A percentile compares a stretch with the other conserved stretches of the same genome.
phyloP scores from a whole-genome alignment of 2,329 filamentous ascomycete species.

The Diaporthe eres region DNA sequence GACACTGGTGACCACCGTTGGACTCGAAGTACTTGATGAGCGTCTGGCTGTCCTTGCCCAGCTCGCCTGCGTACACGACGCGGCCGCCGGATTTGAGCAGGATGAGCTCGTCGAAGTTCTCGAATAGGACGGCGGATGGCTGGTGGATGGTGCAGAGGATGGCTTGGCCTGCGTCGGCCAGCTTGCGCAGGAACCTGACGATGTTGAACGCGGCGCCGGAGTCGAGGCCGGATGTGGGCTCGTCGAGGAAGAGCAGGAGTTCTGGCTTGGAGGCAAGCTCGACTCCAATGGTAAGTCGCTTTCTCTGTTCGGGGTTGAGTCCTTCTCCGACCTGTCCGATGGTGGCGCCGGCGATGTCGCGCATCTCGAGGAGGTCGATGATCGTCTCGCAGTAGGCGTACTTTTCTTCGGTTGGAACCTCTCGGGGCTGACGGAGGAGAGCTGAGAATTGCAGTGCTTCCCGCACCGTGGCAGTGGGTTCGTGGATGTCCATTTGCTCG shows the following conservation, averaged over 20 bases:
- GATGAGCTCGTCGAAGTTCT: slow-evolving; percentile 65
- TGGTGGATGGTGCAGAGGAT: slow-evolving; percentile 62
- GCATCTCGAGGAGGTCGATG: slow-evolving; percentile 78
- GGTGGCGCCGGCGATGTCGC: slow-evolving; percentile 78
- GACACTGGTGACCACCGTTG: slow-evolving; percentile 65
- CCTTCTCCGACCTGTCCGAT: slow-evolving; percentile 79
- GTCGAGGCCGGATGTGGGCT: slow-evolving; percentile 82
- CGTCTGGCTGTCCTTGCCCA: slow-evolving; percentile 63
- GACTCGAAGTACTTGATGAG: slow-evolving; percentile 70
- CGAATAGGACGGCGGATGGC: slow-evolving; percentile 58
- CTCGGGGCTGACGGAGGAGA: slow-evolving; percentile 73
- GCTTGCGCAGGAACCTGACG: slow-evolving; percentile 76
- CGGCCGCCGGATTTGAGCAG: slow-evolving; percentile 67
- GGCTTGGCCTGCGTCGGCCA: slow-evolving; percentile 61
- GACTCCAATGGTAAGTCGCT: slow-evolving; percentile 79
- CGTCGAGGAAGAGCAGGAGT: slow-evolving; percentile 80
- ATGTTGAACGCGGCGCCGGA: slow-evolving; percentile 82
- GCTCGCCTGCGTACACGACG: slow-evolving; percentile 70
- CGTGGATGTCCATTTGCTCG: slow-evolving; percentile 79
- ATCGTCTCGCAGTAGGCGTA: slow-evolving; percentile 77
- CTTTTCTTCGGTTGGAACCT: slow-evolving; percentile 72
- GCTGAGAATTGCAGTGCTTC: slow-evolving; percentile 78
- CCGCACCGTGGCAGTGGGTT: slow-evolving; percentile 75
- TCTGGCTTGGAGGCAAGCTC: slow-evolving; percentile 81
- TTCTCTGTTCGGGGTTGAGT: slow-evolving; percentile 61